Percentiles rank a stretch among this genome's conserved stretches.
Conservation (phyloP, 495 filamentous ascomycete genomes). For the Choiromyces venosus region DNA sequence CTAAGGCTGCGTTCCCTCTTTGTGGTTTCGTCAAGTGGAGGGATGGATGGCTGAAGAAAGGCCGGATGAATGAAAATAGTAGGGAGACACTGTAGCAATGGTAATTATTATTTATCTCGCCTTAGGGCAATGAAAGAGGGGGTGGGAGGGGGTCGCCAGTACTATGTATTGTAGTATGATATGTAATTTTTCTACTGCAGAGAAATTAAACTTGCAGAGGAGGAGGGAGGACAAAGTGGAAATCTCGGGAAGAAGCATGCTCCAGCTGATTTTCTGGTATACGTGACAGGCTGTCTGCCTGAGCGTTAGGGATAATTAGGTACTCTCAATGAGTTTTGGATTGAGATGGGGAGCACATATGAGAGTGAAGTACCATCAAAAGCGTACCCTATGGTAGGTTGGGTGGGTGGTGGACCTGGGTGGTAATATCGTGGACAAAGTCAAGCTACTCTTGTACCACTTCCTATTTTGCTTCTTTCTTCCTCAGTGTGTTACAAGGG, state of each 20-base stretch:
- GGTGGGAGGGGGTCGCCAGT: background rate
- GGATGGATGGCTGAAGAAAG: background rate
- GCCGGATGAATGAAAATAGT: background rate
- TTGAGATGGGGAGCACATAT: background rate
- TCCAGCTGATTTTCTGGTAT: slow-evolving; percentile 1
- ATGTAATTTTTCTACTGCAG: background rate
- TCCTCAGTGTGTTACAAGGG: background rate
- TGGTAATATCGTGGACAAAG: too few relatives aligned
- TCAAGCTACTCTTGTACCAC: background rate
- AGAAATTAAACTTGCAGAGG: background rate
- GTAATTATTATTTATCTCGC: background rate
- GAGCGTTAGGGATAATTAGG: background rate
- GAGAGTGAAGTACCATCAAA: background rate
- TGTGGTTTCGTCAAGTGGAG: background rate
- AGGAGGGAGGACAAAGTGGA: background rate
- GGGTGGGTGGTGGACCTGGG: background rate
- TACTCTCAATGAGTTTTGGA: background rate
- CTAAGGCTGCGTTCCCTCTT: background rate
- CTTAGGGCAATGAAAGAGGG: background rate
- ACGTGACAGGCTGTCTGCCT: background rate
- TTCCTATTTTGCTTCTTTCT: background rate
- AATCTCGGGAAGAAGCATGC: background rate
- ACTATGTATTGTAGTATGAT: background rate
- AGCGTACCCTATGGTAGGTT: background rate
- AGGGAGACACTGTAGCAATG: background rate